Evolutionary conservation across 2,329 filamentous ascomycete genomes (phyloP).

Genomic region (Chalaropsis ovoidea): DNA sequence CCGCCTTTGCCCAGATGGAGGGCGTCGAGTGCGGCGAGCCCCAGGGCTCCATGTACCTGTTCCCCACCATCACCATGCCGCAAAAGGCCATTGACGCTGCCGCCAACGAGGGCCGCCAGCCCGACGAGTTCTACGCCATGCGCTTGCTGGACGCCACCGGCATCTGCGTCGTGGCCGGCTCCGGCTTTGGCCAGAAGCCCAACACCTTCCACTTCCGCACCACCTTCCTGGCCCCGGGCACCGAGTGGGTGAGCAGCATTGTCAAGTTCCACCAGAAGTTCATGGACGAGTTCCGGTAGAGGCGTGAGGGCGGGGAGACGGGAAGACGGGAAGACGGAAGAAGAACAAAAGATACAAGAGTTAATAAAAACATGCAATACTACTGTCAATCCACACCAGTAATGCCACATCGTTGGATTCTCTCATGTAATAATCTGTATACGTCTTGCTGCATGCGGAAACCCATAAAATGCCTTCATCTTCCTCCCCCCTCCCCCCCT

Average conservation of each 20-base stretch:
- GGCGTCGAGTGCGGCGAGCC: slow-evolving; percentile 83
- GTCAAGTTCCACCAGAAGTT: slow-evolving; percentile 86
- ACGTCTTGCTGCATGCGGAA: slow-evolving; percentile 13
- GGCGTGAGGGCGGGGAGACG: background rate
- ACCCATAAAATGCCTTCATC: slow-evolving; percentile 5
- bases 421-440: background rate
- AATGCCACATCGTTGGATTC: too few species aligned
- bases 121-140: slow-evolving; percentile 94
- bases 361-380: background rate
- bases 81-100: slow-evolving; percentile 68
- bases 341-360: background rate
- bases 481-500: background rate
- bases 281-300: slow-evolving; percentile 63
- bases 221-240: slow-evolving; percentile 91
- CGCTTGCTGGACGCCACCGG: slow-evolving; percentile 85
- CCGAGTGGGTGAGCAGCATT: slow-evolving; percentile 83
- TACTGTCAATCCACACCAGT: too few species aligned
- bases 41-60: slow-evolving; percentile 97
- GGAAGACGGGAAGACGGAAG: background rate
- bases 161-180: slow-evolving; percentile 85
- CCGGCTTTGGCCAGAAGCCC: slow-evolving; percentile 88
- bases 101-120: slow-evolving; percentile 55
- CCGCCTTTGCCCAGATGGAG: slow-evolving; percentile 90
- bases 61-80: slow-evolving; percentile 81
- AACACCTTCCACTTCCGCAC: slow-evolving; percentile 89